A percentile compares a stretch with the other conserved stretches of the same genome.
Conservation (phyloP, 805 yeast genomes). For the Saccharomycopsis babjevae region DNA sequence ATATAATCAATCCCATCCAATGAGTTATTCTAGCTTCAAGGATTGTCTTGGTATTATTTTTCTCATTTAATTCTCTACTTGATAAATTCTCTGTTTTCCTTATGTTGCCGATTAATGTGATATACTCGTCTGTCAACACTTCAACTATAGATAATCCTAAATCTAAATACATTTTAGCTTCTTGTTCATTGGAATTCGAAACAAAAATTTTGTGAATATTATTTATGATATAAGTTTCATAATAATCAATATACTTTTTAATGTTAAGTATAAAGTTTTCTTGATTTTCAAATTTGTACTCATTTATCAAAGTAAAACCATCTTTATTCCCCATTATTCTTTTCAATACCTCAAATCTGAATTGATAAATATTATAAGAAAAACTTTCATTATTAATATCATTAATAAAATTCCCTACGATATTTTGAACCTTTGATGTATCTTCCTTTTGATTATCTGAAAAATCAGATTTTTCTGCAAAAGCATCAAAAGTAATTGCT, state of each 20-base stretch:
- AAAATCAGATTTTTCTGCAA: not conserved
- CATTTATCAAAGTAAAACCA: constrained; percentile 1
- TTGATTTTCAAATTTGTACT: constrained; percentile 3
- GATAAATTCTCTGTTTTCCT: constrained; percentile 9
- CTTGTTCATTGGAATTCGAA: not conserved
- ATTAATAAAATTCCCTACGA: not conserved
- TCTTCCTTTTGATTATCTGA: not conserved
- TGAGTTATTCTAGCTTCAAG: constrained; percentile 34
- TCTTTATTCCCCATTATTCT: not conserved
- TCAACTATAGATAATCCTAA: constrained; percentile 34
- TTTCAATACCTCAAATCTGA: constrained; percentile 4
- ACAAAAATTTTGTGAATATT: constrained; percentile 2
- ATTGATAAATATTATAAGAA: constrained; percentile 12
- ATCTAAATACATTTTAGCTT: constrained; percentile 11
- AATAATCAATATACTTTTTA: constrained; percentile 15
- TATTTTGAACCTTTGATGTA: not conserved
- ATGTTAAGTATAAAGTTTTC: constrained; percentile 5
- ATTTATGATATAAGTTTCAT: constrained; percentile 2
- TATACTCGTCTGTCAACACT: constrained; percentile 33
- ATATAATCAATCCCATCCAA: constrained; percentile 31
- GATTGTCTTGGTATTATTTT: constrained; percentile 17
- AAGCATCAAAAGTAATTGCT: not conserved
- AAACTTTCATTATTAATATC: not conserved
- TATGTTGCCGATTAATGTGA: constrained; percentile 24
- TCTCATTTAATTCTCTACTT: constrained; percentile 5